Percentiles rank a stretch among this genome's conserved stretches.
Evolutionary conservation across 768 basidiomycete genomes (phyloP).

Genomic region (Suillus cothurnatus): DNA sequence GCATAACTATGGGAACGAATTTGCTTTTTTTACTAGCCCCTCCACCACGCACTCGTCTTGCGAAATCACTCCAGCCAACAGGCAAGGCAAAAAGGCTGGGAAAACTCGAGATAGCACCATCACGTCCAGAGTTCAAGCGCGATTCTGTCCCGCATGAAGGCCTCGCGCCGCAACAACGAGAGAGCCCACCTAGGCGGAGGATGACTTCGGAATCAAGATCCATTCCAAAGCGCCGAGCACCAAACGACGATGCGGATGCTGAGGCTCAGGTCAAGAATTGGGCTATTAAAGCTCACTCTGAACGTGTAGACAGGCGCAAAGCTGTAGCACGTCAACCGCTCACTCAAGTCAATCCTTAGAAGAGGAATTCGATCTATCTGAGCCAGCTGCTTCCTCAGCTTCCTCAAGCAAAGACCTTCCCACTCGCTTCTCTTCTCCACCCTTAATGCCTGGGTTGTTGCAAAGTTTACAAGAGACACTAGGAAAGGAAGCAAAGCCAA

Average conservation of each 20-base stretch:
- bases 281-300: constrained; percentile 15
- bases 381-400: constrained; percentile 22
- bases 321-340: constrained; percentile 3
- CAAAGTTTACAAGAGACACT: constrained; percentile 58
- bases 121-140: constrained; percentile 20
- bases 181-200: not conserved
- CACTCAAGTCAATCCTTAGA: constrained; percentile 28
- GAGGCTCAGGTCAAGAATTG: constrained; percentile 12
- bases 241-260: not conserved
- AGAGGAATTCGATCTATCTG: constrained; percentile 40
- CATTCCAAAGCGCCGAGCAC: not conserved
- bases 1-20: not conserved
- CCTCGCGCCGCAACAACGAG: constrained; percentile 11
- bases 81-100: constrained; percentile 30
- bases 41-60: constrained; percentile 20
- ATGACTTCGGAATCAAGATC: not conserved
- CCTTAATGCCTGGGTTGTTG: constrained; percentile 66
- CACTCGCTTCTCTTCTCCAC: constrained; percentile 61
- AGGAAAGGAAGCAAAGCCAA: constrained; percentile 60
- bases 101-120: constrained; percentile 26
- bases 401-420: constrained; percentile 33
- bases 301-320: constrained; percentile 14
- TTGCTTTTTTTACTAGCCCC: not conserved
- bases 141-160: constrained; percentile 23
- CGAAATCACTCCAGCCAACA: constrained; percentile 29